These are phyloP conservation scores for Cantharellus cinnabarinus DNA, from an alignment of 768 basidiomycete genomes.

Conservation along the genomic window DNA sequence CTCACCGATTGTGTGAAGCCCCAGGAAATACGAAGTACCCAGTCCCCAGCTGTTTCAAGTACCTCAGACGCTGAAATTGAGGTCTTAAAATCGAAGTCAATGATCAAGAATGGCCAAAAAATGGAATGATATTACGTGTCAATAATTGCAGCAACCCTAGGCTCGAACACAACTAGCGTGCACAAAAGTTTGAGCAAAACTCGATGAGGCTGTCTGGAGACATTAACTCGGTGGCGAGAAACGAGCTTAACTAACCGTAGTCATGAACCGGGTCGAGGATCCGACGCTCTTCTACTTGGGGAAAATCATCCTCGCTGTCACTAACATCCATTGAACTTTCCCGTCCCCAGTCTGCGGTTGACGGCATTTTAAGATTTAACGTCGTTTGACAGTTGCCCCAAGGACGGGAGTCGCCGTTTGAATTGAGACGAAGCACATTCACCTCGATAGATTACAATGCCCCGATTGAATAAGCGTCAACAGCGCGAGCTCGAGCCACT, in stretches of 20 bases:
- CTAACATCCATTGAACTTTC: too few relatives aligned
- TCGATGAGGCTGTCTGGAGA: neutral
- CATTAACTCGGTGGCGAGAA: neutral
- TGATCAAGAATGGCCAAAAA: neutral
- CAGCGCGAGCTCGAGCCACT: constrained; percentile 50
- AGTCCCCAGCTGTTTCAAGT: constrained; percentile 57
- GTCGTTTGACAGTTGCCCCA: too few relatives aligned
- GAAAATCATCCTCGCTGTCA: neutral
- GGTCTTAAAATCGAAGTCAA: constrained; percentile 20
- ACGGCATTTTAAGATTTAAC: too few relatives aligned
- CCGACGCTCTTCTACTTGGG: neutral
- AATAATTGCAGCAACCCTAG: neutral
- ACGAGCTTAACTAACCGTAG: neutral
- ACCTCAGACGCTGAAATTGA: constrained; percentile 58
- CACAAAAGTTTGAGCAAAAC: neutral
- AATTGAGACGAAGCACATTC: neutral
- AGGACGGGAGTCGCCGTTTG: too few relatives aligned
- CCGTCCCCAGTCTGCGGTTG: too few relatives aligned
- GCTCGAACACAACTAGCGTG: neutral
- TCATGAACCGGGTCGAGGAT: constrained; percentile 5
- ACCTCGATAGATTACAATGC: neutral
- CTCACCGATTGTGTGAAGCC: constrained; percentile 51
- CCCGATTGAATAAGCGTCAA: constrained; percentile 52
- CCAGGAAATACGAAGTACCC: constrained; percentile 17
- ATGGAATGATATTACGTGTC: constrained; percentile 6